Percentiles rank a stretch among this genome's conserved stretches.
Evolutionary conservation across 176 grass and related monocot species (phyloP).

Genomic region (Areca catechu): DNA sequence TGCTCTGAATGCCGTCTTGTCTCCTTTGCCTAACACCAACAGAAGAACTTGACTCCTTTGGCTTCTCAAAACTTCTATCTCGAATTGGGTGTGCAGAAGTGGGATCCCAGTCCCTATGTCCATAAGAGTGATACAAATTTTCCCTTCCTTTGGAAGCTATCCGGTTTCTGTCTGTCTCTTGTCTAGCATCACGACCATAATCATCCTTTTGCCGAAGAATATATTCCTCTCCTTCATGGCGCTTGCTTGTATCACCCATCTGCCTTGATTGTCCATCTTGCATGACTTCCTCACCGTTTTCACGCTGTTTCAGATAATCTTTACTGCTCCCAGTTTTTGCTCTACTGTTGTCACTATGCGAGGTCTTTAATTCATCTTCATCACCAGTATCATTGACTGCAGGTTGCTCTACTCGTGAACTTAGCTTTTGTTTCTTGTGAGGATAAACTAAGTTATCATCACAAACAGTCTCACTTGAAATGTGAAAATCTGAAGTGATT

Average conservation of each 20-base stretch:
- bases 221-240: conserved; percentile 41
- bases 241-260: conserved; percentile 35
- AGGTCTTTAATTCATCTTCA: conserved; percentile 29
- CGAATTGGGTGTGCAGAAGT: conserved; percentile 17
- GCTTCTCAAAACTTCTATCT: conserved; percentile 75
- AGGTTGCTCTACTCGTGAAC: conserved; percentile 40
- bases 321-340: conserved; percentile 66
- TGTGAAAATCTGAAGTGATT: conserved; percentile 44
- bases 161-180: conserved; percentile 33
- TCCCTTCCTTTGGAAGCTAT: conserved; percentile 46
- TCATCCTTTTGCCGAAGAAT: conserved; percentile 34
- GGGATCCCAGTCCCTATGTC: conserved; percentile 39
- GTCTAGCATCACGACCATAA: conserved; percentile 25
- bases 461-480: conserved; percentile 33
- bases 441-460: conserved; percentile 34
- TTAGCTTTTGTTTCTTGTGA: conserved; percentile 33
- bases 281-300: conserved; percentile 62
- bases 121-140: conserved; percentile 35
- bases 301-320: conserved; percentile 40
- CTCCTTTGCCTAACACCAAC: conserved; percentile 33
- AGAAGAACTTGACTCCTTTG: conserved; percentile 30
- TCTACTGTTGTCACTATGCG: conserved; percentile 58
- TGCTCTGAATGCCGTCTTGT: conserved; percentile 58
- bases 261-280: conserved; percentile 37
- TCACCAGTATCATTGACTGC: conserved; percentile 31